Conservation (phyloP, 2,329 filamentous ascomycete genomes). For the Penicillium sp. region DNA sequence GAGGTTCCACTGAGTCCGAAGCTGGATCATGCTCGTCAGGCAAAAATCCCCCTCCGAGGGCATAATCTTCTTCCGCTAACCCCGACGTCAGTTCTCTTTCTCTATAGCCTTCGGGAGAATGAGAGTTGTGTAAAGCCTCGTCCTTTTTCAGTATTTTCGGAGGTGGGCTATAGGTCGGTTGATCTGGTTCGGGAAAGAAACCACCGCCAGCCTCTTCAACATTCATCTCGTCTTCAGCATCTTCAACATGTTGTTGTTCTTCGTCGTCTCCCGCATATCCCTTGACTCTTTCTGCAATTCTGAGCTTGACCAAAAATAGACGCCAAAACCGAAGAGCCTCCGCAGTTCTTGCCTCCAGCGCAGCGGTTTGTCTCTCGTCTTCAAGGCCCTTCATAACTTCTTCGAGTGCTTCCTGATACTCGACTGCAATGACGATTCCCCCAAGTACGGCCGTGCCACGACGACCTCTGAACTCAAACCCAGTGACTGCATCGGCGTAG, state of each 20-base stretch:
- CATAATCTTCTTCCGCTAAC: neutral
- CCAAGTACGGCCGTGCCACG: slow-evolving; percentile 80
- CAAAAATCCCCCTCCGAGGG: slow-evolving; percentile 4
- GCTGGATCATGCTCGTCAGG: slow-evolving; percentile 7
- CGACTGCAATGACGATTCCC: slow-evolving; percentile 72
- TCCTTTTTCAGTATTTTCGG: neutral
- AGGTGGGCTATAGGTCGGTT: slow-evolving; percentile 9
- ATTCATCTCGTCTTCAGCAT: slow-evolving; percentile 39
- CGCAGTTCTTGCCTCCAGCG: slow-evolving; percentile 54
- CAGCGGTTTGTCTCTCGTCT: slow-evolving; percentile 63
- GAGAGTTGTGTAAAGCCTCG: neutral
- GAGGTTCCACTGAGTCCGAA: neutral
- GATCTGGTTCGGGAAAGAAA: slow-evolving; percentile 39
- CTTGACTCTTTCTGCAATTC: slow-evolving; percentile 71
- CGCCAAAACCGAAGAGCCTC: slow-evolving; percentile 58
- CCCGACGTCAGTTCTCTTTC: neutral
- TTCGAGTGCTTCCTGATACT: slow-evolving; percentile 69
- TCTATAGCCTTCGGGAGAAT: neutral
- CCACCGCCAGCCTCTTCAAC: slow-evolving; percentile 36
- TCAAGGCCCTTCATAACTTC: slow-evolving; percentile 67
- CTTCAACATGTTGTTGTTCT: slow-evolving; percentile 38
- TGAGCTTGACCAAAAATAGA: slow-evolving; percentile 60
- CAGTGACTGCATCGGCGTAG: slow-evolving; percentile 84
- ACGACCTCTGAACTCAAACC: slow-evolving; percentile 82
- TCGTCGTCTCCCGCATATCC: slow-evolving; percentile 48